phyloP scores from a whole-genome alignment of 176 grass and related monocot genomes.

The Musa acuminata region DNA sequence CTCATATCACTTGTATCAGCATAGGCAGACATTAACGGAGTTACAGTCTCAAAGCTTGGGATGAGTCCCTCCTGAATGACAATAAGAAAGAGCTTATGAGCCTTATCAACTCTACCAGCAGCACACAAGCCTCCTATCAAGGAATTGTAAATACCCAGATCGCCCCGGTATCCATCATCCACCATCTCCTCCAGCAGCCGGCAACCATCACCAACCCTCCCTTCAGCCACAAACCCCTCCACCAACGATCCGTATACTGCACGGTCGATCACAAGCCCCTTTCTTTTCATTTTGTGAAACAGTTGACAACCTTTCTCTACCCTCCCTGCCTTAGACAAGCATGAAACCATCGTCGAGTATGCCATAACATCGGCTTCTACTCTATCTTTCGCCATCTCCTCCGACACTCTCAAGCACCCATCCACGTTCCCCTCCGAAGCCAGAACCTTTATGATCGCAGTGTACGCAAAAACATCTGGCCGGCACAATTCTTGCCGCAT shows the following conservation, averaged over 20 bases:
- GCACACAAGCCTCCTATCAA: slow-evolving; percentile 65
- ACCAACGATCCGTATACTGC: slow-evolving; percentile 49
- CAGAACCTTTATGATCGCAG: slow-evolving; percentile 59
- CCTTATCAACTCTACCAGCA: slow-evolving; percentile 53
- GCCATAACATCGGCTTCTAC: slow-evolving; percentile 52
- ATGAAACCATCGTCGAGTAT: slow-evolving; percentile 53
- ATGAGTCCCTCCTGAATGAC: slow-evolving; percentile 47
- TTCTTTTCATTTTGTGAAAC: slow-evolving; percentile 60
- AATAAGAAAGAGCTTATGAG: slow-evolving; percentile 60
- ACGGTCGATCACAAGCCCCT: slow-evolving; percentile 58
- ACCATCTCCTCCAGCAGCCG: slow-evolving; percentile 67
- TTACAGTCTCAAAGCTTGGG: slow-evolving; percentile 45
- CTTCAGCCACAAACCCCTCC: slow-evolving; percentile 38
- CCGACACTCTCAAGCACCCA: slow-evolving; percentile 71
- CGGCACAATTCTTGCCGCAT: slow-evolving; percentile 56
- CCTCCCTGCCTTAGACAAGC: slow-evolving; percentile 50
- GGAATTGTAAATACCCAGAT: slow-evolving; percentile 63
- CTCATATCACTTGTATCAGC: slow-evolving; percentile 50
- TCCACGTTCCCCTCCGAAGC: slow-evolving; percentile 51
- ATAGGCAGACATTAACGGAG: slow-evolving; percentile 53
- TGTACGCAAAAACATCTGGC: slow-evolving; percentile 78
- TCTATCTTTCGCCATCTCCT: slow-evolving; percentile 63
- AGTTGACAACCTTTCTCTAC: slow-evolving; percentile 46
- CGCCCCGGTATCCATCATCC: slow-evolving; percentile 55
- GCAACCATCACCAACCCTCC: slow-evolving; percentile 48